Conservation (phyloP, 305 asterid species). For the Fraxinus ornus region DNA sequence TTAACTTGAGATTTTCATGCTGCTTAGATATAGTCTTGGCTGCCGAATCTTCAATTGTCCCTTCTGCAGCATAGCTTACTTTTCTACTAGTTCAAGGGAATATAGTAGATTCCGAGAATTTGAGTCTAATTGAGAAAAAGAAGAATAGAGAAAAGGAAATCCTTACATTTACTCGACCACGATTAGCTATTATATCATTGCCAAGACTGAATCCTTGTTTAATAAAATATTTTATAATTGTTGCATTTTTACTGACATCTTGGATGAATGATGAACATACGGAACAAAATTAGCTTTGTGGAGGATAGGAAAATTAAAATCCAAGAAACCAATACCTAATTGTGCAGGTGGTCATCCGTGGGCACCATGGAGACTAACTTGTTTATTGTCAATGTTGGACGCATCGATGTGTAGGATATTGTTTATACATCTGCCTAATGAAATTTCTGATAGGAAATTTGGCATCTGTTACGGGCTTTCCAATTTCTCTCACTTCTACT, state of each 20-base stretch:
- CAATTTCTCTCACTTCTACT: neutral
- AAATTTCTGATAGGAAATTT: conserved; percentile 10
- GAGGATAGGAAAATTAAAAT: neutral
- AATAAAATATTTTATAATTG: neutral
- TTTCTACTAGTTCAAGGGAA: conserved; percentile 8
- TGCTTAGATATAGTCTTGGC: neutral
- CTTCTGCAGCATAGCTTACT: neutral
- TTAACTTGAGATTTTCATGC: conserved; percentile 18
- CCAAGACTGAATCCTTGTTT: conserved; percentile 7
- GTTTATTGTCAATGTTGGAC: conserved; percentile 20
- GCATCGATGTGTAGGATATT: conserved; percentile 11
- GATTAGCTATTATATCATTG: neutral
- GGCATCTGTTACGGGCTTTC: conserved; percentile 7
- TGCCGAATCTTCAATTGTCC: neutral
- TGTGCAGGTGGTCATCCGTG: neutral
- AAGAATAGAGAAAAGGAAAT: neutral
- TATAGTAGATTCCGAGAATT: conserved; percentile 15
- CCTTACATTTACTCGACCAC: conserved; percentile 7
- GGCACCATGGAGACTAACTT: neutral
- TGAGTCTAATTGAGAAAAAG: conserved; percentile 10
- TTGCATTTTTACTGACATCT: conserved; percentile 18
- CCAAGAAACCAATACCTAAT: neutral
- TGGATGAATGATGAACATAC: conserved; percentile 6
- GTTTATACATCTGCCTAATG: neutral
- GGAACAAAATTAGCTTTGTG: neutral